These are phyloP conservation scores for Tricholoma flavovirens DNA, from an alignment of 768 basidiomycete species.

Conservation along the genomic window DNA sequence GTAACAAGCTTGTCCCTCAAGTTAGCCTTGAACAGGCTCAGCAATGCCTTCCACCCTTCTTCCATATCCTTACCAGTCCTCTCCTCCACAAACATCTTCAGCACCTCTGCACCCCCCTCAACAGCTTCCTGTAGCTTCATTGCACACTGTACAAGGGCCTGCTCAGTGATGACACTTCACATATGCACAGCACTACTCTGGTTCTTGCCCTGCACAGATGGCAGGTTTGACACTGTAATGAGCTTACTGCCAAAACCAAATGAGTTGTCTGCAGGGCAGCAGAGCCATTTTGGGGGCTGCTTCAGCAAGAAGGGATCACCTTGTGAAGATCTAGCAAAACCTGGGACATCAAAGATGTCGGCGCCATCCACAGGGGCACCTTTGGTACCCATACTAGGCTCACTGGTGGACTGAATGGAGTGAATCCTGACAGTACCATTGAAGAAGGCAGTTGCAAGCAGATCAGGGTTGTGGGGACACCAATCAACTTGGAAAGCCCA, in stretches of 20 bases:
- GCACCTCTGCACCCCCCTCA: conserved; percentile 36
- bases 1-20: too few relatives aligned
- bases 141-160: conserved; percentile 70
- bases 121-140: conserved; percentile 58
- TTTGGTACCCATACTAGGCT: conserved; percentile 28
- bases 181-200: conserved; percentile 82
- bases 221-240: too few relatives aligned
- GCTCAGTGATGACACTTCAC: conserved; percentile 72
- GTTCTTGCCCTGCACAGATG: conserved; percentile 64
- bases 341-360: conserved; percentile 73
- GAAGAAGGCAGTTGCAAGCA: conserved; percentile 89
- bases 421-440: conserved; percentile 93
- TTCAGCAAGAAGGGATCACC: conserved; percentile 80
- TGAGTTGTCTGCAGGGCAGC: conserved; percentile 70
- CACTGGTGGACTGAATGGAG: conserved; percentile 87
- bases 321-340: too few relatives aligned
- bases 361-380: conserved; percentile 50
- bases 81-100: conserved; percentile 68
- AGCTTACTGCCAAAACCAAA: conserved; percentile 94
- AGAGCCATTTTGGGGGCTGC: conserved; percentile 94
- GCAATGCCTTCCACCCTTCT: conserved; percentile 76
- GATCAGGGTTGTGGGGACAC: conserved; percentile 85
- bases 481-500: conserved; percentile 98
- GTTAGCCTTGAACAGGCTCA: too few relatives aligned
- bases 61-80: conserved; percentile 31